Evolutionary conservation across 768 basidiomycete genomes (phyloP), one percentile per base, ranked within the genome.

Genomic region (Agrocybe chaxingu): DNA sequence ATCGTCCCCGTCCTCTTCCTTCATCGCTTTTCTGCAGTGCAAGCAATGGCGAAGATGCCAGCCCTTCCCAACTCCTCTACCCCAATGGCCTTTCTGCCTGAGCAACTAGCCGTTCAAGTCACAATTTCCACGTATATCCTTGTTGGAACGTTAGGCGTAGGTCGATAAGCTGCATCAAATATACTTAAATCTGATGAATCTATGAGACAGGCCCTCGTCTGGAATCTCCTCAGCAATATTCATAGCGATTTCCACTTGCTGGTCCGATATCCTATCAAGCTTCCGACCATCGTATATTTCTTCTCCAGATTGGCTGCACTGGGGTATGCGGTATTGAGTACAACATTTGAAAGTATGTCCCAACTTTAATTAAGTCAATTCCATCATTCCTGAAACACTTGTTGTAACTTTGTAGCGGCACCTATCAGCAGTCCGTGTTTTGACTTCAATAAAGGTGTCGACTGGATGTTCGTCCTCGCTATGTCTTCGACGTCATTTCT

Each of bases 191-290:
- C 9, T 9, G 18, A 13, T 19, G 13, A 32, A 41, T 43, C 13
- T 30, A 13, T 30, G 30, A 5, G n/a, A 11, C 31, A 66, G 63
- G 51, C 54, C 2, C 41, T 61, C 19, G 45, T 62, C 9, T 69
- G 66, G 67, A 66, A 69, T 42, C 49, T 67, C 32, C 38, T 65
- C 31, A 37, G 53, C 42, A 62, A 67, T 44, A 19, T 65, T 3
- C 12, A 47, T 3, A 48, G 46, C 3, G 64, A 69, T 34, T 65
- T 56, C 43, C 30, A 46, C 29, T 46, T 68, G 3, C 40, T 68
- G 0, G 50, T 52, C 41, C 36, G 54, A 36, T 45, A 54, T 37
- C 47, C 45, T 18, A 44, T 65, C 37, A 38, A 46, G 12, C 10
- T 56, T 24, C 56, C 61, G 3, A 61, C 60, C 4, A 18, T 62